Percentiles rank a stretch among this genome's conserved stretches.
phyloP scores from a whole-genome alignment of 2,329 filamentous ascomycete genomes.

The Septoria petroselini region DNA sequence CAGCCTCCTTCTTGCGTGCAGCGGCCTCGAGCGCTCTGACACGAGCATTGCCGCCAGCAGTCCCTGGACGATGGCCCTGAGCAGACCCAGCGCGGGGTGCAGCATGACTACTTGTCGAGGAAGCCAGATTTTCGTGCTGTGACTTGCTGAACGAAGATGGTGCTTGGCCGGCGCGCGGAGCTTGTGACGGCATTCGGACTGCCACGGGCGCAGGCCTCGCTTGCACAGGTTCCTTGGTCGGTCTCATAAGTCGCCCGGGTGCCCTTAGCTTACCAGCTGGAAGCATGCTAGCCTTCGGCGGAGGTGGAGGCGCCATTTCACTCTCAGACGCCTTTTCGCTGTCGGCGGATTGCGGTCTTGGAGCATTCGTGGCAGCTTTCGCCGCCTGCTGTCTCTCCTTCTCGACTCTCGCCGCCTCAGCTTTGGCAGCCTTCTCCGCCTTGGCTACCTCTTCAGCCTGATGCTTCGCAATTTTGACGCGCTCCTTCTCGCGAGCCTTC shows the following conservation, averaged over 20 bases:
- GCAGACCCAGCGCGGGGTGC: constrained; percentile 67
- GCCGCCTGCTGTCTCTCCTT: constrained; percentile 34
- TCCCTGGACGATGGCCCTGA: constrained; percentile 45
- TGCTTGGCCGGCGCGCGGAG: constrained; percentile 38
- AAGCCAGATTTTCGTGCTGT: constrained; percentile 19
- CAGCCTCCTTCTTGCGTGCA: constrained; percentile 78
- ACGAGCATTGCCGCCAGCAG: constrained; percentile 47
- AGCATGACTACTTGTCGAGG: constrained; percentile 51
- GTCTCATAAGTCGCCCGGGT: constrained; percentile 35
- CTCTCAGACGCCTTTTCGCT: constrained; percentile 43
- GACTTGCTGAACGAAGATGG: constrained; percentile 29
- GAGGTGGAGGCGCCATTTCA: constrained; percentile 61
- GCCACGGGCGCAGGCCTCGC: constrained; percentile 69
- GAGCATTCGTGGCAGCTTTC: constrained; percentile 19
- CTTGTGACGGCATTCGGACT: constrained; percentile 60
- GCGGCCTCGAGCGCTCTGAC: constrained; percentile 64
- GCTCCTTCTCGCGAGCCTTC: constrained; percentile 66
- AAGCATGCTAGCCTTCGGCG: constrained; percentile 48
- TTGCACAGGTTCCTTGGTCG: constrained; percentile 53
- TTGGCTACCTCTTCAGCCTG: constrained; percentile 48
- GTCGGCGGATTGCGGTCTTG: constrained; percentile 34
- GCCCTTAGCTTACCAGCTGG: constrained; percentile 40
- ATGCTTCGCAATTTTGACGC: constrained; percentile 61
- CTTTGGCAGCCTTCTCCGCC: constrained; percentile 40
- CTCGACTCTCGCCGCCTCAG: constrained; percentile 38